Conservation (phyloP, 768 basidiomycete species). For the Strobilomyces echinocephalus region DNA sequence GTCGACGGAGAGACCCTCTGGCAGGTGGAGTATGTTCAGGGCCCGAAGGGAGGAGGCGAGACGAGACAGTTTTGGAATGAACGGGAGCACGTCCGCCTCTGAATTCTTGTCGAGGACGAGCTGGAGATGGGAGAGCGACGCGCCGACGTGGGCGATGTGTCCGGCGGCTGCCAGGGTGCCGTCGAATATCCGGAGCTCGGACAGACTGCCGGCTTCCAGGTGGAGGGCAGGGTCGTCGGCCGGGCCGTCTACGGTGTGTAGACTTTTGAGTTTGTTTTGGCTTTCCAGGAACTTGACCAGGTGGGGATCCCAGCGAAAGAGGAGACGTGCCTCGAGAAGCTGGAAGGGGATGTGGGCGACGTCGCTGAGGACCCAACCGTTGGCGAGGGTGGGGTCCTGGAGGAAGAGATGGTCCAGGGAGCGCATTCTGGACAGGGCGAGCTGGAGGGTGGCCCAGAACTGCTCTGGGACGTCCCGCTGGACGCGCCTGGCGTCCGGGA, state of each 20-base stretch:
- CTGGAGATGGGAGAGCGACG: slow-evolving; percentile 44
- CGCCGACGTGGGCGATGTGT: slow-evolving; percentile 33
- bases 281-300: slow-evolving; percentile 45
- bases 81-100: slow-evolving; percentile 25
- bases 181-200: slow-evolving; percentile 41
- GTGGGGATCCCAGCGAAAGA: slow-evolving; percentile 45
- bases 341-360: slow-evolving; percentile 39
- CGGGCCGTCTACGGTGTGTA: slow-evolving; percentile 33
- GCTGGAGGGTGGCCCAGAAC: slow-evolving; percentile 45
- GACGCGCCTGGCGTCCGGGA: slow-evolving; percentile 29
- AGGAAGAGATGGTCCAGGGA: slow-evolving; percentile 44
- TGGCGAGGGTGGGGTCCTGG: slow-evolving; percentile 34
- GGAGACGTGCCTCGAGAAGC: slow-evolving; percentile 45
- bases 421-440: slow-evolving; percentile 39
- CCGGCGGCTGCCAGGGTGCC: slow-evolving; percentile 40
- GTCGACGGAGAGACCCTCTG: slow-evolving; percentile 30
- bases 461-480: slow-evolving; percentile 22
- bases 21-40: slow-evolving; percentile 33
- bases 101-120: slow-evolving; percentile 38
- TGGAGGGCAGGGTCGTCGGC: slow-evolving; percentile 18
- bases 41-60: slow-evolving; percentile 32
- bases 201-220: slow-evolving; percentile 34
- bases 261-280: slow-evolving; percentile 39
- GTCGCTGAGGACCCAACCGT: slow-evolving; percentile 46
- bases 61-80: slow-evolving; percentile 31